phyloP scores from a whole-genome alignment of 2,329 filamentous ascomycete species.

The Beauveria scarabaeidicola region DNA sequence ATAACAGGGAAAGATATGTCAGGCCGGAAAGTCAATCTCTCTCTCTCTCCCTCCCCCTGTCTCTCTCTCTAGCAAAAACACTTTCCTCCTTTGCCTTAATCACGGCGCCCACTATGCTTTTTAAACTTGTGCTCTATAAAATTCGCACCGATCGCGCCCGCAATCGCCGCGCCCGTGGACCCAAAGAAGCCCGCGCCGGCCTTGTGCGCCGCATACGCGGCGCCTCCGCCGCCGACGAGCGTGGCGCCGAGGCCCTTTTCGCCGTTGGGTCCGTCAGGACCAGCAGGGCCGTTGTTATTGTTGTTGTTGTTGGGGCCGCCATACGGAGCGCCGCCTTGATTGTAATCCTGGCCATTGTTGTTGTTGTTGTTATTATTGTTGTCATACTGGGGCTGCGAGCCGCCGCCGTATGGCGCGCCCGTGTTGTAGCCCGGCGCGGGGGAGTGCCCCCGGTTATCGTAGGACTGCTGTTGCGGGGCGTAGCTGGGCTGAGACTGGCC shows the following conservation, averaged over 20 bases:
- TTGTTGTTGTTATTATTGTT: conserved; percentile 14
- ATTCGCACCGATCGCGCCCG: conserved; percentile 48
- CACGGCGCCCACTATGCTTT: conserved; percentile 17
- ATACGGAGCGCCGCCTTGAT: conserved; percentile 16
- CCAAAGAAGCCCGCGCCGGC: conserved; percentile 43
- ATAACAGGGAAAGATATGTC: neutral
- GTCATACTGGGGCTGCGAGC: conserved; percentile 15
- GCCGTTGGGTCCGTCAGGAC: conserved; percentile 25
- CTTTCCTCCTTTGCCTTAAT: neutral
- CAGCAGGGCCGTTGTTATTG: conserved; percentile 18
- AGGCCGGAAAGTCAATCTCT: neutral
- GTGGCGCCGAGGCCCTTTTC: conserved; percentile 50
- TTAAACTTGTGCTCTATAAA: conserved; percentile 36
- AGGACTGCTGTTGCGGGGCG: neutral
- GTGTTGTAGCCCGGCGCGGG: conserved; percentile 15
- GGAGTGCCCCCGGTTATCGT: conserved; percentile 12
- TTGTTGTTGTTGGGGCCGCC: conserved; percentile 17
- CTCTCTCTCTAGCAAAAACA: neutral
- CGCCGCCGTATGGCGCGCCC: conserved; percentile 26
- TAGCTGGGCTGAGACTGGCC: conserved; percentile 10
- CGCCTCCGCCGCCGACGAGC: conserved; percentile 42
- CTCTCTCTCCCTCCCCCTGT: too few relatives aligned
- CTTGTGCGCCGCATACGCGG: conserved; percentile 46
- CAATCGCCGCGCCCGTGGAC: conserved; percentile 41
- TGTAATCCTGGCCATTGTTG: conserved; percentile 13